Base-by-base conservation (phyloP, 2,329 filamentous ascomycete genomes). In the Apiospora pterosperma region DNA sequence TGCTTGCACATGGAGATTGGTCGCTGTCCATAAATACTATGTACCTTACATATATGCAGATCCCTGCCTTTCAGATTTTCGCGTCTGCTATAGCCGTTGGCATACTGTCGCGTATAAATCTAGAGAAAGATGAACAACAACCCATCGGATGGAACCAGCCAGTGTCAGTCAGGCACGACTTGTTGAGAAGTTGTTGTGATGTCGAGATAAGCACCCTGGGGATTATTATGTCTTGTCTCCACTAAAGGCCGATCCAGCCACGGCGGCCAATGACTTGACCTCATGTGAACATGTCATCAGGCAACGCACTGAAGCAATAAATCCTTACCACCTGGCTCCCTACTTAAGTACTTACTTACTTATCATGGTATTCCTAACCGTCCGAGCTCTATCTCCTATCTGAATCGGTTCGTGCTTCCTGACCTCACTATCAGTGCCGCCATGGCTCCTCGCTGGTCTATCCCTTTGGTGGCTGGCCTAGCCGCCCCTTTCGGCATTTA, bases 401-500 rank as follows among this genome's bases (percentile, higher is more conserved):
- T 34, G 25, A 55, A 55, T 34, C 48, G 16, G n/a, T 55, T 34
- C 10, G 16, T 34, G 8, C 44, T 31, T 19, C 19, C 19, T n/a
- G 25, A 10, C 28, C 34, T 42, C 52, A 60, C 52, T 41, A 12
- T 31, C 52, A 78, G 78, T 75, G 66, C 74, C 55, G 65, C 74
- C 48, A 70, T 70, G 58, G 63, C 72, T 59, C 70, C 73, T 31
- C 73, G 68, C 16, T 76, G 72, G 74, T 70, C 76, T 8, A 72
- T 79, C 61, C 72, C 79, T 34, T 66, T 76, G 23, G 82, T 84
- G 63, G 83, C 86, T 70, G 80, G 82, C 19, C 77, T 92, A 19
- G 85, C 82, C 16, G 82, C 83, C 19, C 82, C 88, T 16, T 81
- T 92, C 8, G 84, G 84, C 42, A 70, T 91, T 31, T 97, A 96